phyloP scores from a whole-genome alignment of 495 filamentous ascomycete species.

The Jackrogersella multiformis region DNA sequence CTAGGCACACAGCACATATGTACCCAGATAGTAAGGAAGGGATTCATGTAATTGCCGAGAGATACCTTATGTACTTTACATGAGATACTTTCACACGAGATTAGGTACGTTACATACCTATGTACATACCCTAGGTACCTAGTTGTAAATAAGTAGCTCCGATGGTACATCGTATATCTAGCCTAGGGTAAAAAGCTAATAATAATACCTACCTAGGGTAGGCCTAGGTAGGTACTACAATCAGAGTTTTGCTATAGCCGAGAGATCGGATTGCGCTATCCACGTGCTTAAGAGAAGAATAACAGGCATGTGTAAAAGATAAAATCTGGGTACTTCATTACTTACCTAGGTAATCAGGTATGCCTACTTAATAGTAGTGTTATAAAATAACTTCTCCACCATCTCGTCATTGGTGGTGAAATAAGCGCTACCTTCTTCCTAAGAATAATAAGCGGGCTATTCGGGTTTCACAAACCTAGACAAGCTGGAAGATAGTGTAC shows the following conservation, averaged over 20 bases:
- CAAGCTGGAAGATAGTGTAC: constrained; percentile 14
- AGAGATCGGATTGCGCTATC: constrained; percentile 34
- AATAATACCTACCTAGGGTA: not conserved
- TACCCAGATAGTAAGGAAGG: too few relatives aligned
- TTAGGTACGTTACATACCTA: too few relatives aligned
- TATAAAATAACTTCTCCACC: constrained; percentile 12
- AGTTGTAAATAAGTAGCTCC: too few relatives aligned
- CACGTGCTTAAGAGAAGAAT: constrained; percentile 27
- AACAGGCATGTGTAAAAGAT: constrained; percentile 30
- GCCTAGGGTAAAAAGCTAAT: not conserved
- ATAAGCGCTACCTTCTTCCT: constrained; percentile 13
- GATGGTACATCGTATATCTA: too few relatives aligned
- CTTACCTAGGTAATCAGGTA: too few relatives aligned
- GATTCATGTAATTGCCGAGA: not conserved
- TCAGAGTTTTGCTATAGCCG: constrained; percentile 13
- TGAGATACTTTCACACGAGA: too few relatives aligned
- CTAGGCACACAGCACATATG: too few relatives aligned
- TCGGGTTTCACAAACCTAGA: constrained; percentile 24
- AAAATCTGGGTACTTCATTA: too few relatives aligned
- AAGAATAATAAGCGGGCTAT: constrained; percentile 15
- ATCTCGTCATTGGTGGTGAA: constrained; percentile 13
- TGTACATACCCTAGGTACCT: too few relatives aligned
- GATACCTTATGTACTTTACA: not conserved
- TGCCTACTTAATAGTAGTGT: too few relatives aligned
- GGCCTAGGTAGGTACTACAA: not conserved